These are phyloP conservation scores for Trypanosomatidae sp. DNA, from an alignment of 208 protist species.

Conservation along the genomic window DNA sequence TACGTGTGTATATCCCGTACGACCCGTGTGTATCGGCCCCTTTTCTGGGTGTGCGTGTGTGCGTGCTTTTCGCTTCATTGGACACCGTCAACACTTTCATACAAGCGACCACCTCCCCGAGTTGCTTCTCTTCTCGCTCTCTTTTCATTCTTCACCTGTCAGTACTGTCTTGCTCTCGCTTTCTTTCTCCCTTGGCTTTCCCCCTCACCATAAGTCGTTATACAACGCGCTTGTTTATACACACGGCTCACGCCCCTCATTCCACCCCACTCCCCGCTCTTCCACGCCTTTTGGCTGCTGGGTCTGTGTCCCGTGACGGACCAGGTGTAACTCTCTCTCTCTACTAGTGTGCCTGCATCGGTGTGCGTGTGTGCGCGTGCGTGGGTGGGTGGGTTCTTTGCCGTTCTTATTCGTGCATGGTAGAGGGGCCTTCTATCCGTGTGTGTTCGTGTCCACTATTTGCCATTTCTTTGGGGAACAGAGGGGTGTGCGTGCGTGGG, in stretches of 20 bases:
- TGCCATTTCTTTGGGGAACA: neutral
- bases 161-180: neutral
- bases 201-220: neutral
- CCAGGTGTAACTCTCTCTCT: neutral
- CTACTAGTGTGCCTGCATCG: neutral
- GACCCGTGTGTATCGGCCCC: neutral
- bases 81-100: neutral
- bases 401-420: neutral
- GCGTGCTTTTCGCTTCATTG: neutral
- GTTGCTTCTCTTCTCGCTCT: neutral
- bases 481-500: neutral
- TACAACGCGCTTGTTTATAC: neutral
- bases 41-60: too few species aligned
- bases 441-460: neutral
- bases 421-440: neutral
- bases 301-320: neutral
- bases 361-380: slow-evolving; percentile 2
- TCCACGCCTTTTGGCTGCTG: neutral
- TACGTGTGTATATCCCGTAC: neutral
- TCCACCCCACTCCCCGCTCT: neutral
- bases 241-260: neutral
- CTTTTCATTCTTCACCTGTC: neutral
- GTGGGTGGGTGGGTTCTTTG: neutral
- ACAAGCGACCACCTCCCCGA: neutral
- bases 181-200: neutral